Evolutionary conservation across 139 green algal genomes (phyloP), one percentile per base, ranked within the genome.

Genomic region (Eudorina sp.): DNA sequence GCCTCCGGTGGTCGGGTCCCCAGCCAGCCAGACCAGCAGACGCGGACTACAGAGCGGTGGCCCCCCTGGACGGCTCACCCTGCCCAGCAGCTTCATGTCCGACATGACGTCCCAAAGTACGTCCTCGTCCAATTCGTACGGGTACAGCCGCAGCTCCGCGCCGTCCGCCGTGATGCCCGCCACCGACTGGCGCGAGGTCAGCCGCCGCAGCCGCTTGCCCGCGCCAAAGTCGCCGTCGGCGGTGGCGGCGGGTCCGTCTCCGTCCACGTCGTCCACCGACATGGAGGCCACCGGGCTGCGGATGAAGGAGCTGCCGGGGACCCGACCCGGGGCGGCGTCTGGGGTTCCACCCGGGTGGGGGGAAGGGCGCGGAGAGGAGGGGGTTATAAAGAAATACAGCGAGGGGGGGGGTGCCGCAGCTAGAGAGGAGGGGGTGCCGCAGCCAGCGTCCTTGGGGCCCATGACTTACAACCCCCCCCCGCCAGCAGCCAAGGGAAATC

Each of bases 71-170:
- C 48, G 11, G 11, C 70, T 0, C 48, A 90, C 86, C 81, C 87
- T 87, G 58, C 77, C 41, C 7, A 41, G 21, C 14, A 90, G 53
- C 27, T 70, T 62, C 85, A 94, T 87, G 29, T 74, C 85, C 11
- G 31, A 80, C 90, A 94, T 90, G 1, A 93, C 91, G 85, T 95
- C 89, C 91, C 88, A 93, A 78, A 95, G 76, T 34, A 85, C 73
- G 21, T 90, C 89, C 48, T 89, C 76, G 23, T 93, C 90, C 16
- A 95, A 58, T 16, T 92, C 91, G n/a, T 88, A 89, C 8, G 62
- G 64, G 43, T 92, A 89, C 69, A 95, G 40, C 43, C 86, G 62
- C 69, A 89, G 73, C 70, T n/a, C 58, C 5, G 75, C 77, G 11
- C 2, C 34, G 18, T 87, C 70, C 29, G 55, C 41, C 0, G 77